A percentile compares a stretch with the other conserved stretches of the same genome.
phyloP scores from a whole-genome alignment of 768 basidiomycete genomes.

The Exidia glandulosa region DNA sequence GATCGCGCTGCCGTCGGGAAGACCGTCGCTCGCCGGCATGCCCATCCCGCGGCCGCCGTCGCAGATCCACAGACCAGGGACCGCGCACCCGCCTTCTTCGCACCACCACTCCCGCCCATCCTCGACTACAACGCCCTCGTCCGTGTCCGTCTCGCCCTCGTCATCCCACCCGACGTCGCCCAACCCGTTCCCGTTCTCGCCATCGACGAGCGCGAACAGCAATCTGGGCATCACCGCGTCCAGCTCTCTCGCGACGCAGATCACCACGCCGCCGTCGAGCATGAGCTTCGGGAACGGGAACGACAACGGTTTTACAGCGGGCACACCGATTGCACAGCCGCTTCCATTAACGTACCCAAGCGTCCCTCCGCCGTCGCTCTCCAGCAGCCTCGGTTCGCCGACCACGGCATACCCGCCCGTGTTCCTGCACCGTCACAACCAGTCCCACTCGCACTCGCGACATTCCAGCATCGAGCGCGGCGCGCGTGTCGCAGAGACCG shows the following conservation, averaged over 20 bases:
- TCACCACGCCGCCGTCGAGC: conserved; percentile 70
- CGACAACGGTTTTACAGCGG: conserved; percentile 14
- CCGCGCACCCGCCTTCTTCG: not conserved
- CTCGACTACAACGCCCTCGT: conserved; percentile 47
- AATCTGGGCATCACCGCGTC: conserved; percentile 31
- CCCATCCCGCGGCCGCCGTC: conserved; percentile 68
- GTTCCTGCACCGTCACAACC: conserved; percentile 23
- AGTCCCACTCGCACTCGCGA: conserved; percentile 21
- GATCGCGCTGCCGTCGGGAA: conserved; percentile 9
- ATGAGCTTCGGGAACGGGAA: conserved; percentile 41
- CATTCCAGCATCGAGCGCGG: conserved; percentile 22
- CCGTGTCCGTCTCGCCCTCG: conserved; percentile 54
- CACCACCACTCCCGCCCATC: conserved; percentile 25
- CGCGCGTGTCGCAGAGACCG: conserved; percentile 55
- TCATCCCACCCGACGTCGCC: conserved; percentile 26
- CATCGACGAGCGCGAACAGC: conserved; percentile 39
- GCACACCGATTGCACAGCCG: conserved; percentile 25
- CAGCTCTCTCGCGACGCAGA: conserved; percentile 46
- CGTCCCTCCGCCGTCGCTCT: conserved; percentile 73
- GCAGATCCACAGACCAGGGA: conserved; percentile 39
- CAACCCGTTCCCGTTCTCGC: conserved; percentile 52
- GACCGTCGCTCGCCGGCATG: conserved; percentile 36
- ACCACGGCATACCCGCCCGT: conserved; percentile 29
- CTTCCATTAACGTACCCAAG: conserved; percentile 75
- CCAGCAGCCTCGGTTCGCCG: conserved; percentile 68